Conservation (phyloP, 306 rosid species). For the Abrus pulchellus region DNA sequence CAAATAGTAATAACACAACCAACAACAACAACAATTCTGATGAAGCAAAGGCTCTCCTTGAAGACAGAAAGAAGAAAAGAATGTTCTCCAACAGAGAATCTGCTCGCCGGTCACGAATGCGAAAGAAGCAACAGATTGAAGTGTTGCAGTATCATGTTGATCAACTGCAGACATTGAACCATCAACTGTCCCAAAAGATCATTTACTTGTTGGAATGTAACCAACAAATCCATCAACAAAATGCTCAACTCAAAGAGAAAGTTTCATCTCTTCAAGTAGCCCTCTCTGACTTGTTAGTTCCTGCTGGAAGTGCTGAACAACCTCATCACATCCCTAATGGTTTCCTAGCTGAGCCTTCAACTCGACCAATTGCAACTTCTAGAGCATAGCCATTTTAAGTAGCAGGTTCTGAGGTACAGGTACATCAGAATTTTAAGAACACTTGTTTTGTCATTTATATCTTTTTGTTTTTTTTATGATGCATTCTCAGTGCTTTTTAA, state of each 20-base stretch:
- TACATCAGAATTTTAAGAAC: neutral
- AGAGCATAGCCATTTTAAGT: constrained; percentile 30
- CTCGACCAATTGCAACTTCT: constrained; percentile 45
- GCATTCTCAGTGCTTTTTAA: constrained; percentile 10
- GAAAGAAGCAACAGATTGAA: constrained; percentile 67
- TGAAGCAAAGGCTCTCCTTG: constrained; percentile 68
- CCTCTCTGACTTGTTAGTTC: constrained; percentile 43
- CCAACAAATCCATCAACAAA: constrained; percentile 55
- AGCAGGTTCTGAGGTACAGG: constrained; percentile 12
- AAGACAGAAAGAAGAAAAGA: constrained; percentile 75
- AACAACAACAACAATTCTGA: constrained; percentile 60
- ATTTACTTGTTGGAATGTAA: constrained; percentile 60
- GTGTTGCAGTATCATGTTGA: constrained; percentile 52
- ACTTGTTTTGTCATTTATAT: constrained; percentile 19
- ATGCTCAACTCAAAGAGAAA: constrained; percentile 55
- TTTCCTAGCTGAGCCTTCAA: constrained; percentile 45
- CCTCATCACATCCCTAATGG: constrained; percentile 39
- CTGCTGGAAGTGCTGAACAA: constrained; percentile 43
- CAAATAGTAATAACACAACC: constrained; percentile 50
- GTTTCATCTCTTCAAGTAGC: constrained; percentile 53
- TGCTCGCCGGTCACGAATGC: constrained; percentile 75
- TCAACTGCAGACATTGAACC: constrained; percentile 50
- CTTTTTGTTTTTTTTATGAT: constrained; percentile 7
- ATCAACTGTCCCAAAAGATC: constrained; percentile 53
- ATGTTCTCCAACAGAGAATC: constrained; percentile 89